A percentile compares a stretch with the other conserved stretches of the same genome.
These are phyloP conservation scores for Rhododendron williamsianum DNA, from an alignment of 148 eudicot genomes.

Conservation along the genomic window DNA sequence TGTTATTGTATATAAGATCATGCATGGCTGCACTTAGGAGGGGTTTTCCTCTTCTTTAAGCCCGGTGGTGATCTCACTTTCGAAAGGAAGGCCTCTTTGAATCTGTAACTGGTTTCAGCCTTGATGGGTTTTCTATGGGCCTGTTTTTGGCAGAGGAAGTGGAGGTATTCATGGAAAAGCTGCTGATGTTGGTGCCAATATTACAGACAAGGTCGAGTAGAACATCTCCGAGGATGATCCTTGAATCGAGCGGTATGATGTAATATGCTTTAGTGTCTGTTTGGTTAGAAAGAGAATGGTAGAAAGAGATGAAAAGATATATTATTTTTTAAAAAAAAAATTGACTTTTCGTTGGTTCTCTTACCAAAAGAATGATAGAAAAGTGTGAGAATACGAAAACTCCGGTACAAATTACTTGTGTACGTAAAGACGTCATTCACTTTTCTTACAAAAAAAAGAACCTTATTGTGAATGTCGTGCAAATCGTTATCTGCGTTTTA, in stretches of 20 bases:
- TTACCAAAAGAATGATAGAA: neutral
- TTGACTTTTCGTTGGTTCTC: too few relatives aligned
- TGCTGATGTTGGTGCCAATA: conserved; percentile 85
- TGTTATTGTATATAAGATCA: too few relatives aligned
- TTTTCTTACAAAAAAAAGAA: neutral
- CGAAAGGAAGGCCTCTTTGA: conserved; percentile 69
- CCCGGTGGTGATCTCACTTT: too few relatives aligned
- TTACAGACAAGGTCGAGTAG: conserved; percentile 80
- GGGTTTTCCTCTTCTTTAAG: too few relatives aligned
- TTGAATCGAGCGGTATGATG: conserved; percentile 66
- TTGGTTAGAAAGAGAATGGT: neutral
- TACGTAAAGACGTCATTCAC: neutral
- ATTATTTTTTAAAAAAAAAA: too few relatives aligned
- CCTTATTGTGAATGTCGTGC: too few relatives aligned
- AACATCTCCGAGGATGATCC: conserved; percentile 91
- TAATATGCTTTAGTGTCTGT: neutral
- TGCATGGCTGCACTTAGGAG: too few relatives aligned
- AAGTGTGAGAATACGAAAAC: neutral
- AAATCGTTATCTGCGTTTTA: neutral
- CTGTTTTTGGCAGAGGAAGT: conserved; percentile 79
- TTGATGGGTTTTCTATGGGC: conserved; percentile 94
- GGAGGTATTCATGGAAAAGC: conserved; percentile 34
- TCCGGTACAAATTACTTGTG: neutral
- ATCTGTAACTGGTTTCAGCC: conserved; percentile 79
- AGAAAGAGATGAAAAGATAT: neutral